Percentiles rank a stretch among this genome's conserved stretches.
Evolutionary conservation across 331 rosid species (phyloP).

Genomic region (Ulmus americana): DNA sequence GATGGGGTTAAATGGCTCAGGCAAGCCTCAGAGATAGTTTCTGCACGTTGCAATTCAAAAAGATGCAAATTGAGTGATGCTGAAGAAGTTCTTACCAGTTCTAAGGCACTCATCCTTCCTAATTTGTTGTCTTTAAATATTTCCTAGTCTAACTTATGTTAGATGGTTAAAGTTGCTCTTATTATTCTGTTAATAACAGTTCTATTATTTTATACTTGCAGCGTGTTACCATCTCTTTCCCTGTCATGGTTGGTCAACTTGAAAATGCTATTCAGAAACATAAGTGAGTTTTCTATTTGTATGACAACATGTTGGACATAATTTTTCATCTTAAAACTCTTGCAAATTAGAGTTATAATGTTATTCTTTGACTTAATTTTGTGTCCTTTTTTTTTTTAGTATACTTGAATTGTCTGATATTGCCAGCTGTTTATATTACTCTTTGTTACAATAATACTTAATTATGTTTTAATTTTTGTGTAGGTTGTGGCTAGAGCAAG

Average conservation of each 20-base stretch:
- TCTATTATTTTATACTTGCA: constrained; percentile 41
- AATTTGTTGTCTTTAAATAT: background rate
- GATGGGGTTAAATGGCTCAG: constrained; percentile 68
- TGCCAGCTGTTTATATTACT: background rate
- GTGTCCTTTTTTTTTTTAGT: constrained; percentile 13
- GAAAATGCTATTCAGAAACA: constrained; percentile 65
- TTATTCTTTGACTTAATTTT: constrained; percentile 65
- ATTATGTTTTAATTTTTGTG: constrained; percentile 17
- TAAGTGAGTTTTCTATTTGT: constrained; percentile 39
- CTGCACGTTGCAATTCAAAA: constrained; percentile 36
- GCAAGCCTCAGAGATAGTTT: constrained; percentile 54
- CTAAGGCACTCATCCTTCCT: constrained; percentile 38
- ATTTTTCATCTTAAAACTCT: too few species aligned
- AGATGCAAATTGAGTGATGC: constrained; percentile 58
- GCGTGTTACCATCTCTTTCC: constrained; percentile 48
- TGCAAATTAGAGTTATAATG: constrained; percentile 14
- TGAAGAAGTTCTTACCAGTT: constrained; percentile 51
- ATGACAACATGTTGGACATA: background rate
- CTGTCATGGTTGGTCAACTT: constrained; percentile 46
- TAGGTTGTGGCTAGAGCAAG: constrained; percentile 77
- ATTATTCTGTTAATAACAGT: constrained; percentile 13
- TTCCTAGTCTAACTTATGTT: background rate
- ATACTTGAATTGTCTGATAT: background rate
- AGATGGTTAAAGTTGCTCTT: background rate
- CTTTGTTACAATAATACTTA: background rate